Conservation (phyloP, 257 asterid genomes). For the Scutellaria galericulata region DNA sequence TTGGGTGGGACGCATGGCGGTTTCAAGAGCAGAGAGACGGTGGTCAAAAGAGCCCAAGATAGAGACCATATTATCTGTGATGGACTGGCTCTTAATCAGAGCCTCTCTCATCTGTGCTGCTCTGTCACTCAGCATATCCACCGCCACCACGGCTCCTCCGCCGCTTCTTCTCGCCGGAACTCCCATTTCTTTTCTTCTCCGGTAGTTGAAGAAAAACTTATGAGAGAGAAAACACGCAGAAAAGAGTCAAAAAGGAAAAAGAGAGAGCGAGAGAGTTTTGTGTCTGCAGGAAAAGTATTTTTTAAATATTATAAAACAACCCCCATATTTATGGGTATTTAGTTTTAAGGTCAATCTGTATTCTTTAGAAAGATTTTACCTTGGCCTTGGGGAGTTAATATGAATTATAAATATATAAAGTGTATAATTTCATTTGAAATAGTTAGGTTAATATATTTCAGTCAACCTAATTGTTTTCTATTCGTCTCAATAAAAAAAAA, state of each 20-base stretch:
- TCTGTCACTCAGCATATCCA: constrained; percentile 51
- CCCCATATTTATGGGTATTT: constrained; percentile 24
- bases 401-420: no score
- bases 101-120: constrained; percentile 72
- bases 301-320: not conserved
- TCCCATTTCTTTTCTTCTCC: constrained; percentile 48
- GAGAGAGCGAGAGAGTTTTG: constrained; percentile 16
- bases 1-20: constrained; percentile 83
- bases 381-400: no score
- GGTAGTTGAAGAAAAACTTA: constrained; percentile 18
- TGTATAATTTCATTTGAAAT: no score
- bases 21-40: constrained; percentile 73
- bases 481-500: no score
- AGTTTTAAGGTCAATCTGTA: not conserved
- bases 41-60: constrained; percentile 77
- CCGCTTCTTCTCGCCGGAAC: constrained; percentile 52
- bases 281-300: constrained; percentile 20
- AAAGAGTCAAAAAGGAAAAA: constrained; percentile 29
- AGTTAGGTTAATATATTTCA: no score
- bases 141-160: constrained; percentile 40
- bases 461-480: no score
- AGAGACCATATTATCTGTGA: constrained; percentile 69
- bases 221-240: constrained; percentile 40
- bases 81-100: constrained; percentile 67
- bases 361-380: no score